Base-by-base conservation (phyloP, 2,329 filamentous ascomycete genomes). In the Coniochaeta sp. region DNA sequence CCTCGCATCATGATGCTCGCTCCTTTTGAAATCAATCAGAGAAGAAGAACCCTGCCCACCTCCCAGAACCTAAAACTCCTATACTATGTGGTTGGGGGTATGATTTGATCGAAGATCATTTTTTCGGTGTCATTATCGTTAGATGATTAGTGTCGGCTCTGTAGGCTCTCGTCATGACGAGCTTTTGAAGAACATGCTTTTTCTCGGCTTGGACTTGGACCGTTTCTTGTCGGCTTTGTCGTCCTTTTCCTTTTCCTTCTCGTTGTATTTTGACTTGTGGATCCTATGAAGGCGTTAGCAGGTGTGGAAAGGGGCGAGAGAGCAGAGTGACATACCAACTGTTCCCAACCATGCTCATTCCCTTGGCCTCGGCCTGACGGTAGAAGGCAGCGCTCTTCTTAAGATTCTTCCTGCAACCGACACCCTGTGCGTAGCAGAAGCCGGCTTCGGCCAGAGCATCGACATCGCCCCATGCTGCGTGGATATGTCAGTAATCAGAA, bases 261-360 rank as follows among this genome's bases (percentile, higher is more conserved):
- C 87, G 54, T 86, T 82, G 67, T 97, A 97, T 65, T 97, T 97
- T 52, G 90, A 73, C 69, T 97, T 97, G 75, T 96, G 91, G 60
- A 97, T 97, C 91, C 91, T 96, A 53, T 9, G 14, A 2, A 16
- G 8, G 1, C 30, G 53, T 60, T 16, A 58, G 52, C 18, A 16
- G 52, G 9, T 10, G 48, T 40, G 48, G 30, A 52, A 50, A 18
- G 48, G 12, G 31, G 16, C n/a, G n/a, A n/a, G n/a, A n/a, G n/a
- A n/a, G n/a, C 7, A 18, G 18, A 28, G 38, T 54, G 52, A 80
- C 89, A 65, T 77, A 96, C 92, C 94, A 99, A 75, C 91, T 96
- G 67, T 97, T 97, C 51, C 94, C 94, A 52, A 96, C 87, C 91
- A 97, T 97, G 69, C 84, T 95, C 77, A 96, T 91, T 6, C 94